These are phyloP conservation scores for Magnusiomyces sp. DNA, from an alignment of 1,139 yeast genomes.

Conservation along the genomic window DNA sequence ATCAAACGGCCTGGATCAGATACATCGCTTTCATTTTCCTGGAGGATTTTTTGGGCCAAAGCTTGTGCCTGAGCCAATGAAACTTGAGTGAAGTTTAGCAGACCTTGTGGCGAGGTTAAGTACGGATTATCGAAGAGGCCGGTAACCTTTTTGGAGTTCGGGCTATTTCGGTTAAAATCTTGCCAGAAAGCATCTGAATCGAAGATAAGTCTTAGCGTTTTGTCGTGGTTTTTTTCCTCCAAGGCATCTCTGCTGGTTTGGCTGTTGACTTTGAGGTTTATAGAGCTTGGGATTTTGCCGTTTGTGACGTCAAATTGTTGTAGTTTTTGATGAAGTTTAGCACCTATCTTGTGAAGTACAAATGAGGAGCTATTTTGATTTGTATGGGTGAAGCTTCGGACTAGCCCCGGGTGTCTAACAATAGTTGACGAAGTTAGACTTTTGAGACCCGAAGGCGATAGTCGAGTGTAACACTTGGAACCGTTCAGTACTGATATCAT, in stretches of 20 bases:
- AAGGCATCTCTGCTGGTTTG: not conserved
- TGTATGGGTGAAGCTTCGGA: not conserved
- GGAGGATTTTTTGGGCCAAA: constrained; percentile 48
- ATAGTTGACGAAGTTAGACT: not conserved
- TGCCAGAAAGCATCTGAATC: constrained; percentile 13
- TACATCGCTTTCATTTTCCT: constrained; percentile 38
- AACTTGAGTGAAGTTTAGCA: constrained; percentile 54
- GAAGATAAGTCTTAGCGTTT: constrained; percentile 10
- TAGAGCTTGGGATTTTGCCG: not conserved
- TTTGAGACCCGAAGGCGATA: no score
- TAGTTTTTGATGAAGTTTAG: not conserved
- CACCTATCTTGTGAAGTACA: no score
- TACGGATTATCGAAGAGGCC: constrained; percentile 74
- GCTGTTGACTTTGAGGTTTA: constrained; percentile 1
- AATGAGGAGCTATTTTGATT: no score
- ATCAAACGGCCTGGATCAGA: constrained; percentile 39
- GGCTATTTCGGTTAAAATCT: not conserved
- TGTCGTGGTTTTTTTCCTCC: constrained; percentile 7
- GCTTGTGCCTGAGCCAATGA: constrained; percentile 57
- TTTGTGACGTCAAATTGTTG: not conserved
- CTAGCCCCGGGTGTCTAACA: not conserved
- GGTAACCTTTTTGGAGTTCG: constrained; percentile 21
- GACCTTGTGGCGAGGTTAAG: constrained; percentile 60
- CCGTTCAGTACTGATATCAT: no score
- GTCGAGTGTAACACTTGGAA: no score